phyloP scores from a whole-genome alignment of 345 rosid species.

The Lepidium aucheri region DNA sequence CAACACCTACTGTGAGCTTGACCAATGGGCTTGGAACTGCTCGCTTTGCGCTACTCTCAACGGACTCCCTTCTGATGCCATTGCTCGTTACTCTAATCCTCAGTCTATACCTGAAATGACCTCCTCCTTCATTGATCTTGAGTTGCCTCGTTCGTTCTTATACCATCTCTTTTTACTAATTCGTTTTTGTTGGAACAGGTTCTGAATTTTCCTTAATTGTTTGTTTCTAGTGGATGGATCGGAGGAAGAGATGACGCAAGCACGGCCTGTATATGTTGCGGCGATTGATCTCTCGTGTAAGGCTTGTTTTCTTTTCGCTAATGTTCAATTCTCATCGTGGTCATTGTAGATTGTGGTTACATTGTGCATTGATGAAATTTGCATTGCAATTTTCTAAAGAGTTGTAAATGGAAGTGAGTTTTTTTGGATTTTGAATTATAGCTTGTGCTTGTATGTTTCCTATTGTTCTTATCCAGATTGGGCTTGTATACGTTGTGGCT shows the following conservation, averaged over 20 bases:
- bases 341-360: constrained; percentile 5
- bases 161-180: not conserved
- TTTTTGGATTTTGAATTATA: not conserved
- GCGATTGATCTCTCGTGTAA: constrained; percentile 90
- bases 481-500: not conserved
- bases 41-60: constrained; percentile 87
- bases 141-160: constrained; percentile 50
- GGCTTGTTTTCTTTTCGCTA: constrained; percentile 16
- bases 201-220: not conserved
- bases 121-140: constrained; percentile 94
- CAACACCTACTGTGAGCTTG: constrained; percentile 86
- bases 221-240: constrained; percentile 53
- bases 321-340: not conserved
- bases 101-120: constrained; percentile 76
- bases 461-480: not conserved
- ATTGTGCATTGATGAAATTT: constrained; percentile 2
- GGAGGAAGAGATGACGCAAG: constrained; percentile 69
- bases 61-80: constrained; percentile 63
- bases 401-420: not conserved
- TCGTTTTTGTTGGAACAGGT: not conserved
- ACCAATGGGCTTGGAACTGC: constrained; percentile 97
- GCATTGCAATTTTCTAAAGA: not conserved
- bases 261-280: constrained; percentile 92
- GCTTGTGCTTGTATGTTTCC: not conserved
- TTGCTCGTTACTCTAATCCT: constrained; percentile 72